These are phyloP conservation scores for Aspergillus udagawae DNA, from an alignment of 2,329 filamentous ascomycete species.

Conservation along the genomic window DNA sequence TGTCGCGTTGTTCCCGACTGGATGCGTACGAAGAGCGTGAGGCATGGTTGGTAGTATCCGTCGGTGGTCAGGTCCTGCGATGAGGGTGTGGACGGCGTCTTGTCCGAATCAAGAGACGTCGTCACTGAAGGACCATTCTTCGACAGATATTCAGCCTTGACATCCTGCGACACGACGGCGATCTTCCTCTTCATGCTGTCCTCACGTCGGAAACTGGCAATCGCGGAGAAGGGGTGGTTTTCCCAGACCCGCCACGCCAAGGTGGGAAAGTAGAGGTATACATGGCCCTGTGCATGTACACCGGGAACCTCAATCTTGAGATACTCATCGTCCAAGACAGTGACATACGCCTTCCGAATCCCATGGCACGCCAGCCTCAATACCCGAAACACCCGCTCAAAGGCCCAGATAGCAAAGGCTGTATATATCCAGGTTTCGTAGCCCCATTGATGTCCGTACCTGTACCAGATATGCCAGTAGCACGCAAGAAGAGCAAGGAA, in stretches of 20 bases:
- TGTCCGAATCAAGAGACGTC: not conserved
- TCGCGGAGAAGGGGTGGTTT: conserved; percentile 4
- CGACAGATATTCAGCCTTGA: not conserved
- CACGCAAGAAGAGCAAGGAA: conserved; percentile 28
- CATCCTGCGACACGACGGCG: not conserved
- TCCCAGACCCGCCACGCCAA: conserved; percentile 5
- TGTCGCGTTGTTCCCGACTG: not conserved
- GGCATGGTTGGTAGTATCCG: not conserved
- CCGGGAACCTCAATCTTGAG: not conserved
- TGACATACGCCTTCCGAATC: not conserved
- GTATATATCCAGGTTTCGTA: conserved; percentile 43
- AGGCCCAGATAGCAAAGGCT: not conserved
- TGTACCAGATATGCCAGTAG: conserved; percentile 32
- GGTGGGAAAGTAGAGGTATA: conserved; percentile 2
- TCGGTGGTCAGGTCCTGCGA: not conserved
- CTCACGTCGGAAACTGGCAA: not conserved
- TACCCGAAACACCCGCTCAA: not conserved
- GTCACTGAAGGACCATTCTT: not conserved
- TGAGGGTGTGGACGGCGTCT: too few species aligned
- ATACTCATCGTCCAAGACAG: conserved; percentile 1
- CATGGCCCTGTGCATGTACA: not conserved
- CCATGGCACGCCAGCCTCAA: not conserved
- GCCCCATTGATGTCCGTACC: conserved; percentile 43
- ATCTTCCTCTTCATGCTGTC: not conserved
- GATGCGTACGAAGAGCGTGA: not conserved